Base-by-base conservation (phyloP, 306 rosid genomes). In the Oemleria cerasiformis region DNA sequence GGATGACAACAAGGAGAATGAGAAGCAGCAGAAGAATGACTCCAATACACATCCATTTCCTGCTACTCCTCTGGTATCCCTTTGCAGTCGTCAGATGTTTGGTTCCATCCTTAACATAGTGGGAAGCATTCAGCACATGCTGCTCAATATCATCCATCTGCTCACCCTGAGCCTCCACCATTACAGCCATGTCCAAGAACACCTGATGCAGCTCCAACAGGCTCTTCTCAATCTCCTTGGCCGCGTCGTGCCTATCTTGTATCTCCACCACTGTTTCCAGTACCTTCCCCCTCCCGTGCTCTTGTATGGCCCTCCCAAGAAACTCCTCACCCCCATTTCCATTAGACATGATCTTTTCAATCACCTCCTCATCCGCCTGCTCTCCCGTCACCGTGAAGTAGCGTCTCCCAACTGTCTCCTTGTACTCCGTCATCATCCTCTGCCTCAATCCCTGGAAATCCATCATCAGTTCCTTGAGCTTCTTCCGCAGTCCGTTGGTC, bases 101-200 rank as follows among this genome's bases (percentile, higher is more conserved):
- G 3, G 82, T 85, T 1, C 91, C 98, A 81, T 85, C 98, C 55
- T 75, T 88, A 1, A 92, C 96, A 76, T 90, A 92, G 5, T 86
- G 85, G 0, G 90, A 75, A 58, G 98, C 86, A 75, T 86, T 88
- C 44, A 92, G 44, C 5, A 92, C 96, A 44, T 92, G 96, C 42
- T 90, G 98, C 39, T 92, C 96, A 54, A 92, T 92, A 50, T 92
- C 90, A 62, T 92, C 96, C 96, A 92, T 90, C 68, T 92, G 82
- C 78, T 90, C 98, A 10, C 96, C 98, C 38, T 92, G 98, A 2
- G 92, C 92, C 64, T 92, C 98, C 72, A 92, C 98, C 98, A 90
- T 84, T 7, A 92, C 98, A 16, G 96, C 96, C 98, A 92, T 92
- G 50, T 92, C 96, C 76, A 92, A 58, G 39, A 90, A 92, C 78